These are phyloP conservation scores for Nyctanthes arbortristis DNA, from an alignment of 257 asterid species.

Conservation along the genomic window DNA sequence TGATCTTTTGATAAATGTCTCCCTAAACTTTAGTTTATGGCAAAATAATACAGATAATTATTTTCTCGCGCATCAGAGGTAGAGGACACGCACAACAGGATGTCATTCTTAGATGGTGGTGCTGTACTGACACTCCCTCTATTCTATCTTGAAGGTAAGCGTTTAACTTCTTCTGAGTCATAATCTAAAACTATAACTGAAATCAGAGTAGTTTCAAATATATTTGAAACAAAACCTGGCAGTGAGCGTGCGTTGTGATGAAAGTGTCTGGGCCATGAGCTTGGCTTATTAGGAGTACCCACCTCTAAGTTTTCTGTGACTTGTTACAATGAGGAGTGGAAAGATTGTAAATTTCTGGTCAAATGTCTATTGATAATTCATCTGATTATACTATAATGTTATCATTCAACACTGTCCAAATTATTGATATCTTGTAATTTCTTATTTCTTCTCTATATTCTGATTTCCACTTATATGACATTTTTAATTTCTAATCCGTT, in stretches of 20 bases:
- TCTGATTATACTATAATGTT: not conserved
- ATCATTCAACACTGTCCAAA: not conserved
- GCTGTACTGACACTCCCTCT: slow-evolving; percentile 70
- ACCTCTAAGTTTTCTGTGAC: not conserved
- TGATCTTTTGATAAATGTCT: not conserved
- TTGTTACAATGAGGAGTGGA: not conserved
- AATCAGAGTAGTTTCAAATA: not conserved
- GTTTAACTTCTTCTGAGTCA: not conserved
- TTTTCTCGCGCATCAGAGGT: slow-evolving; percentile 54
- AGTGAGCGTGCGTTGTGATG: not conserved
- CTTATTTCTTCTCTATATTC: not conserved
- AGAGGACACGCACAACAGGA: slow-evolving; percentile 78
- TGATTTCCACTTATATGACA: not conserved
- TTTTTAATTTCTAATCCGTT: not conserved
- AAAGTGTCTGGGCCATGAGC: not conserved
- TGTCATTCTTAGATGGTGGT: slow-evolving; percentile 88
- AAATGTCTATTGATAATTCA: not conserved
- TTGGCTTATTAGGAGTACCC: not conserved
- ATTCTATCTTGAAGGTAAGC: slow-evolving; percentile 74
- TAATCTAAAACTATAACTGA: not conserved
- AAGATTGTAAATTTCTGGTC: not conserved
- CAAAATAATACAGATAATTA: slow-evolving; percentile 21
- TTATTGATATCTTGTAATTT: not conserved
- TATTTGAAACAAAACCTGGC: not conserved
- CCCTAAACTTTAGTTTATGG: slow-evolving; percentile 8